Conservation (phyloP, 2,329 filamentous ascomycete genomes). For the Colletotrichum sp. region DNA sequence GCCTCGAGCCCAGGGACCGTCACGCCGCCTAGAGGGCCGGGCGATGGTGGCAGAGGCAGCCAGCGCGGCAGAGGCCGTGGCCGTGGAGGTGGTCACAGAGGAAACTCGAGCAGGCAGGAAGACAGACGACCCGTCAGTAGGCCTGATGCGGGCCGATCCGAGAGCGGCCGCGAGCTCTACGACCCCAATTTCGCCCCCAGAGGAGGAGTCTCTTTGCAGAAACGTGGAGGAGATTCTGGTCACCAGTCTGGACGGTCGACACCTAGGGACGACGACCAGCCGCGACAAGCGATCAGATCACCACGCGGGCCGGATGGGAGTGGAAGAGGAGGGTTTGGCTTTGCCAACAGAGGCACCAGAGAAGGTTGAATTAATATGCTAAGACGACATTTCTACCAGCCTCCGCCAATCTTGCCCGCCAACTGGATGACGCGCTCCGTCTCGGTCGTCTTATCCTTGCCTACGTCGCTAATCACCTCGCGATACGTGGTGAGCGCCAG, state of each 20-base stretch:
- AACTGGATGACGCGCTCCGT: slow-evolving; percentile 86
- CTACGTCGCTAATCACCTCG: slow-evolving; percentile 93
- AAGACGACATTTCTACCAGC: slow-evolving; percentile 68
- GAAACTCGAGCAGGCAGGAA: slow-evolving; percentile 32
- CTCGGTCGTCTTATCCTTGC: slow-evolving; percentile 73
- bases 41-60: slow-evolving; percentile 42
- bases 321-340: slow-evolving; percentile 80
- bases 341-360: slow-evolving; percentile 68
- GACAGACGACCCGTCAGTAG: slow-evolving; percentile 27
- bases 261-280: slow-evolving; percentile 66
- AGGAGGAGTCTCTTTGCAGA: slow-evolving; percentile 57
- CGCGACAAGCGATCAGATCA: slow-evolving; percentile 72
- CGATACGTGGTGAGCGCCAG: slow-evolving; percentile 88
- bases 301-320: slow-evolving; percentile 81
- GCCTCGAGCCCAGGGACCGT: slow-evolving; percentile 66
- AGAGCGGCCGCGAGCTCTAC: slow-evolving; percentile 67
- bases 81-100: slow-evolving; percentile 45
- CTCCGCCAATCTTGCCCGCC: slow-evolving; percentile 89
- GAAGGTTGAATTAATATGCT: slow-evolving; percentile 40
- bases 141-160: slow-evolving; percentile 25
- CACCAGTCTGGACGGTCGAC: slow-evolving; percentile 45
- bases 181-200: slow-evolving; percentile 76
- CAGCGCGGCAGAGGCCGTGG: slow-evolving; percentile 51
- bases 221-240: slow-evolving; percentile 43
- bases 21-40: slow-evolving; percentile 59